These are phyloP conservation scores for Pestalotiopsis sp. DNA, from an alignment of 2,329 filamentous ascomycete genomes.

Conservation along the genomic window DNA sequence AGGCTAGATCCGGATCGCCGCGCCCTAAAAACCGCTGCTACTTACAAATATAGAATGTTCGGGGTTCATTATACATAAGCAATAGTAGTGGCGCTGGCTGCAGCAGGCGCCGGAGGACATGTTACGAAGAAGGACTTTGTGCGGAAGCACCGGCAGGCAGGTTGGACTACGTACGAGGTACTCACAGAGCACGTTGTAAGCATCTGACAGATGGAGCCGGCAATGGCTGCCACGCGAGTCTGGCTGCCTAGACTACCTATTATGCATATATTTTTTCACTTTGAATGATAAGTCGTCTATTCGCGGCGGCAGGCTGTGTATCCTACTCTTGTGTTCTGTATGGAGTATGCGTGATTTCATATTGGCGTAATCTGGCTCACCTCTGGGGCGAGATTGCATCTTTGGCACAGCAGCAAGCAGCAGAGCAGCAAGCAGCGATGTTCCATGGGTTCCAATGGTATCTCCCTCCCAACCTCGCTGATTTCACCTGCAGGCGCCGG, in stretches of 20 bases:
- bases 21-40: background rate
- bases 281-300: background rate
- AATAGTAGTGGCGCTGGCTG: background rate
- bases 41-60: background rate
- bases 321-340: background rate
- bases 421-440: too few relatives aligned
- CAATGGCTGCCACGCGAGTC: too few relatives aligned
- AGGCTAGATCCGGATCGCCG: background rate
- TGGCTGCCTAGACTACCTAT: too few relatives aligned
- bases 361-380: background rate
- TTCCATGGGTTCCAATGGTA: background rate
- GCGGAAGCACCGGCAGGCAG: too few relatives aligned
- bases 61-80: background rate
- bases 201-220: too few relatives aligned
- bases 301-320: background rate
- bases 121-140: too few relatives aligned
- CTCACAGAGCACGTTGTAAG: too few relatives aligned
- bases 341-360: background rate
- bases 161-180: too few relatives aligned
- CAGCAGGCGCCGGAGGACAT: too few relatives aligned
- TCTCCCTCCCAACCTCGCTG: background rate
- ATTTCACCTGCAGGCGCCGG: background rate
- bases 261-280: too few relatives aligned
- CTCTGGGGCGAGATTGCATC: background rate
- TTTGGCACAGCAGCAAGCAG: background rate